These are phyloP conservation scores for Deinandra increscens DNA, from an alignment of 129 eudicot genomes.

Conservation along the genomic window DNA sequence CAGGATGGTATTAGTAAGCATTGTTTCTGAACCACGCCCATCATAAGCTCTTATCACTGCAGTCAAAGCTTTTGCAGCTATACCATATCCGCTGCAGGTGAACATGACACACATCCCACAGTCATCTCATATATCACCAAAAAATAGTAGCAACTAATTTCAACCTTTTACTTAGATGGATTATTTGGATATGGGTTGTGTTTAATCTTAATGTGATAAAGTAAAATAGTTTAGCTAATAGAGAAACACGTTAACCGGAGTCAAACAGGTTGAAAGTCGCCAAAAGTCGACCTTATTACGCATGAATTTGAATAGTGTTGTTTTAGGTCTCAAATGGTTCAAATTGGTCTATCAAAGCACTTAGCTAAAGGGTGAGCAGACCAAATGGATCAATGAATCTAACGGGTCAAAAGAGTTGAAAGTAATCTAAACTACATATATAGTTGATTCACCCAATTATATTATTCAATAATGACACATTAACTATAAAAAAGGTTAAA, in stretches of 20 bases:
- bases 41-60: constrained; percentile 88
- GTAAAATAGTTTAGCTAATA: too few species aligned
- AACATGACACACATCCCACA: constrained; percentile 8
- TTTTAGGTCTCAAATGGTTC: not conserved
- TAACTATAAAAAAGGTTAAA: too few species aligned
- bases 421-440: not conserved
- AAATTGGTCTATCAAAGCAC: not conserved
- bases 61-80: constrained; percentile 88
- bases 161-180: not conserved
- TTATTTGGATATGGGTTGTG: not conserved
- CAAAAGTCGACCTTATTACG: not conserved
- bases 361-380: not conserved
- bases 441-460: too few species aligned
- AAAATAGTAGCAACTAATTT: not conserved
- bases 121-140: not conserved
- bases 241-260: too few species aligned
- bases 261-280: not conserved
- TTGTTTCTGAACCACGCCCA: constrained; percentile 87
- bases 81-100: constrained; percentile 85
- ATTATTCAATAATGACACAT: too few species aligned
- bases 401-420: not conserved
- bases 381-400: not conserved
- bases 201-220: not conserved
- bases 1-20: constrained; percentile 56
- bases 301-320: not conserved